Percentiles rank a stretch among this genome's conserved stretches.
Conservation (phyloP, 495 filamentous ascomycete species). For the Neurospora sp. region DNA sequence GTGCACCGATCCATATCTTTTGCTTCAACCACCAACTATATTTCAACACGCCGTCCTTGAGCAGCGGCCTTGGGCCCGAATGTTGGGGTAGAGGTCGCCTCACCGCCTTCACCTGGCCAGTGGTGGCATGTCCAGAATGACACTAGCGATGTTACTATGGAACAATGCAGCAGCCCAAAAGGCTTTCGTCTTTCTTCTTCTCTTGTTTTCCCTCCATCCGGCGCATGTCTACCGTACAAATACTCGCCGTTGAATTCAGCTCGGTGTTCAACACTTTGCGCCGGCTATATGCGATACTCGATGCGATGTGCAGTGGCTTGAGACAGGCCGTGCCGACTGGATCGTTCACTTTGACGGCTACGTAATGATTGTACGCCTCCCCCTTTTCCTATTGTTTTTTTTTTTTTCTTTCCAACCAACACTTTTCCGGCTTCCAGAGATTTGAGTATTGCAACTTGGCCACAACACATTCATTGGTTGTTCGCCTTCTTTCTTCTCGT, state of each 20-base stretch:
- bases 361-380: not conserved
- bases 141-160: too few species aligned
- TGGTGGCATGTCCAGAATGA: too few species aligned
- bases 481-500: not conserved
- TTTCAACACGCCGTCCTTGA: not conserved
- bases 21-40: not conserved
- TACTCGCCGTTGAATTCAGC: not conserved
- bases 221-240: not conserved
- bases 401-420: not conserved
- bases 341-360: not conserved
- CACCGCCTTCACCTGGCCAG: not conserved
- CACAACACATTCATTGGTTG: not conserved
- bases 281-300: not conserved
- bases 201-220: not conserved
- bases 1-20: not conserved
- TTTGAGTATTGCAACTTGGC: not conserved
- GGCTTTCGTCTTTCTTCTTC: not conserved
- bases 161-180: not conserved
- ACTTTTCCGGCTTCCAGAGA: not conserved
- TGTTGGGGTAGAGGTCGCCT: not conserved
- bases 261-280: not conserved
- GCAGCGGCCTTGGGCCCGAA: not conserved
- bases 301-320: not conserved
- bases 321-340: not conserved
- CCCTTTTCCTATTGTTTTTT: not conserved